Base-by-base conservation (phyloP, 371 early-diverging fungal genomes). In the Zychaea mexicana region DNA sequence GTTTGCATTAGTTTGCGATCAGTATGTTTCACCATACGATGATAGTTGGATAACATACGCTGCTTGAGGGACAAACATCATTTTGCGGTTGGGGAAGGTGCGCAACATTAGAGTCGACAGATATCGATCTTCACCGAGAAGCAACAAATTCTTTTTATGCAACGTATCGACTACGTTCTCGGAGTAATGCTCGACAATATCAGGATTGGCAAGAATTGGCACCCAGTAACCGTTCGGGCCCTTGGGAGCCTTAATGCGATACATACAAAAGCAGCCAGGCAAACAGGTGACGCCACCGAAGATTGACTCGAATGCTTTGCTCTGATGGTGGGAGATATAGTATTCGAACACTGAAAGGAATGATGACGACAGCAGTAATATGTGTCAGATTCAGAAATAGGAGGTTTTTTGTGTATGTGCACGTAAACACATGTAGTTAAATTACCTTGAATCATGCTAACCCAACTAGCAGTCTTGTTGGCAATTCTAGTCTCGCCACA, bases 211-310 rank as follows among this genome's bases (percentile, higher is more conserved):
- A 61, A 99, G 79, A 60, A 90, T 96, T 66, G 90, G 93, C 6
- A 87, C 84, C 88, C 88, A 87, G 27, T 79, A 74, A 30, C 87
- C 86, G 57, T 78, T 71, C 19, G 82, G 81, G 2, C 88, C 84
- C 73, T 92, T 91, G 62, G 88, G 92, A 32, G 92, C 90, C 71
- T 94, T 93, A 65, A 96, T 90, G 31, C 95, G 88, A 73, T 96
- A 96, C 91, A 92, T 95, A 72, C 96, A 90, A 78, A 97, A 97
- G 70, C 96, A 97, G 55, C 97, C 96, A 4, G 96, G 97, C 30
- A 98, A 81, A 82, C 98, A 98, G 22, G 96, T 97, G 32, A 98
- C 97, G 79, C 94, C 93, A 62, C 98, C 98, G 84, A 98, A 98
- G 47, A 98, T 90, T 15, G 91, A 91, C 76, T 98, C 98, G 74